A percentile compares a stretch with the other conserved stretches of the same genome.
Evolutionary conservation across 1,139 yeast genomes (phyloP).

Genomic region (Suhomyces bolitotheri): DNA sequence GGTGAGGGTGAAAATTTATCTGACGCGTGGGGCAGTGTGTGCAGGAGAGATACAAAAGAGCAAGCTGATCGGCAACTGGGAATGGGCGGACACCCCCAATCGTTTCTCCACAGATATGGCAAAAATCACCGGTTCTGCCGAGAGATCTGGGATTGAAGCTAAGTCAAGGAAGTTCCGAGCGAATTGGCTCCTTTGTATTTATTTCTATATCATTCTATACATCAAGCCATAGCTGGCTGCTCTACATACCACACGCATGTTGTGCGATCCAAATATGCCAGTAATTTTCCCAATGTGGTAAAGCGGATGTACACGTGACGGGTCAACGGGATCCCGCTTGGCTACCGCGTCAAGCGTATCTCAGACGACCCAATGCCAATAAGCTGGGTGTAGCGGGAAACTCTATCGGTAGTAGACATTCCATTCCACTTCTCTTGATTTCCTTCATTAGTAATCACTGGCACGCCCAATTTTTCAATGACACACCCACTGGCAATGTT

Average conservation of each 20-base stretch:
- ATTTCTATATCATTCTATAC: too few relatives aligned
- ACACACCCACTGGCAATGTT: conserved; percentile 77
- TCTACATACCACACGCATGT: neutral
- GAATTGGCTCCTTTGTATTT: too few relatives aligned
- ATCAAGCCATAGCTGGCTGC: too few relatives aligned
- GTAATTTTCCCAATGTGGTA: conserved; percentile 10
- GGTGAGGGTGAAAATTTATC: conserved; percentile 13
- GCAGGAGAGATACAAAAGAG: conserved; percentile 7
- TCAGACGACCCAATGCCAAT: neutral
- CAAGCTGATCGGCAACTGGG: neutral
- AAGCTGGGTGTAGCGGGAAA: conserved; percentile 14
- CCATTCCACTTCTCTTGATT: conserved; percentile 56
- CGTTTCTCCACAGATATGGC: too few relatives aligned
- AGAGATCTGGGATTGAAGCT: too few relatives aligned
- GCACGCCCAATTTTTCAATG: conserved; percentile 78
- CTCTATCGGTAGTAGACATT: conserved; percentile 28
- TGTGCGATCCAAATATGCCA: too few relatives aligned
- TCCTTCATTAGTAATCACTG: conserved; percentile 28
- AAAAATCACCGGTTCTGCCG: too few relatives aligned
- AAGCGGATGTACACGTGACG: too few relatives aligned
- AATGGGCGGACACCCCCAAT: too few relatives aligned
- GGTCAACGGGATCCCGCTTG: neutral
- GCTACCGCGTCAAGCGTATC: neutral
- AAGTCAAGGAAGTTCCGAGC: too few relatives aligned
- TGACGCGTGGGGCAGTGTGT: conserved; percentile 12